Evolutionary conservation across 108 stramenopile species (phyloP), one percentile per base, ranked within the genome.

Genomic region (Pseudonitzschia pungens): DNA sequence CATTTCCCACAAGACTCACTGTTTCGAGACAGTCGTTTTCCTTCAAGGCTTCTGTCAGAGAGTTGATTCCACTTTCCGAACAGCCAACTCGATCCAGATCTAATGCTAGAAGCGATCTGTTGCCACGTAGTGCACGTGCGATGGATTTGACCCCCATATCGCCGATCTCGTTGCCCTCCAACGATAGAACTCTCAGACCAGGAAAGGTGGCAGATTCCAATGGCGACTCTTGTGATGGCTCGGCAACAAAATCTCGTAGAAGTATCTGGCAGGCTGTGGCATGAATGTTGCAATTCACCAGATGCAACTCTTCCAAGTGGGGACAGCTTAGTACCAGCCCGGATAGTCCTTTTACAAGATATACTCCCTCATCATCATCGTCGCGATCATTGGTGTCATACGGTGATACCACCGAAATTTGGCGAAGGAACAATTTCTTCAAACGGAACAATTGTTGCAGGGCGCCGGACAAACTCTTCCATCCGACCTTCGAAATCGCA

Each of bases 131-230:
- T 14, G 27, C 55, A 7, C 14, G 10, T 8, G 26, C 55, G 27
- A 56, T 7, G 10, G 8, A 14, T 7, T 14, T 11, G 7, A 56
- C 55, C 55, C 55, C 55, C 55, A 11, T 14, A 14, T 56, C 14
- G 10, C 55, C 55, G 22, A 56, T 56, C 55, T 7, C 7, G 27
- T 56, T 56, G 22, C 55, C 55, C 55, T 56, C 55, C 55, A 56
- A 14, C 55, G 55, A 56, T 14, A 56, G 55, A 8, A 56, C 22
- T 14, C 27, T 22, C 22, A 56, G 55, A 8, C 10, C 6, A 11
- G 42, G 42, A 11, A n/a, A n/a, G n/a, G n/a, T n/a, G n/a, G n/a
- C n/a, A n/a, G n/a, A n/a, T n/a, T n/a, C n/a, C n/a, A n/a, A n/a
- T n/a, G 42, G 42, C 42, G 9, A 11, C 11, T 11, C 9, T 11